Evolutionary conservation across 495 filamentous ascomycete genomes (phyloP).

Genomic region (Aspergillus diversus): DNA sequence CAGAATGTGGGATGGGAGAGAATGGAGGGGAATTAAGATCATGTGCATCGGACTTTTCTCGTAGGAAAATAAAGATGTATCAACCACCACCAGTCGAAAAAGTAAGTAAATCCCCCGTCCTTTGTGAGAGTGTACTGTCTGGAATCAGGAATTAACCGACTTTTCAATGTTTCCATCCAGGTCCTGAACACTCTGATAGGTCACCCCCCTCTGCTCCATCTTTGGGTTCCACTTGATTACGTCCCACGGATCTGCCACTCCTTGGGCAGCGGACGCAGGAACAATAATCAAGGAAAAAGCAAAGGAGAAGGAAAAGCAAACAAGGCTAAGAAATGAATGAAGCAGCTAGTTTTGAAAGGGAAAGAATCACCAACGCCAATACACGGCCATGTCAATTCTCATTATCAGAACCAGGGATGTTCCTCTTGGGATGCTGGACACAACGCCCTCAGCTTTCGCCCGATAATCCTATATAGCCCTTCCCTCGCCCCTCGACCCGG

Average conservation of each 20-base stretch:
- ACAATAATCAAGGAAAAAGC: not conserved
- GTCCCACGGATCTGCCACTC: conserved; percentile 9
- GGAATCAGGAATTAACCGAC: no score
- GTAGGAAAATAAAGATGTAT: no score
- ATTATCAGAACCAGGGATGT: not conserved
- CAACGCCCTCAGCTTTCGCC: not conserved
- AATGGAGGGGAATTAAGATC: no score
- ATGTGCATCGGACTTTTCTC: no score
- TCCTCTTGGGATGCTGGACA: not conserved
- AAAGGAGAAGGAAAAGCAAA: conserved; percentile 8
- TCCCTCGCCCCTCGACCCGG: not conserved
- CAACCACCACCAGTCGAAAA: no score
- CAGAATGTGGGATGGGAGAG: no score
- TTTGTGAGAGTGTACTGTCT: no score
- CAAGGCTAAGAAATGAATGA: not conserved
- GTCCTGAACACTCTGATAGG: no score
- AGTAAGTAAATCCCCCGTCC: no score
- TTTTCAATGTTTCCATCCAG: no score
- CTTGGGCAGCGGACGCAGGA: not conserved
- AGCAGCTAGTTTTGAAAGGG: not conserved
- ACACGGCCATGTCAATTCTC: not conserved
- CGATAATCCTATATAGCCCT: conserved; percentile 12
- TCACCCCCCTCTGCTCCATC: not conserved
- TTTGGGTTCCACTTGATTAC: conserved; percentile 10
- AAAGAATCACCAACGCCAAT: conserved; percentile 1